Conservation (phyloP, 2,329 filamentous ascomycete genomes). For the Botrytis paeoniae region DNA sequence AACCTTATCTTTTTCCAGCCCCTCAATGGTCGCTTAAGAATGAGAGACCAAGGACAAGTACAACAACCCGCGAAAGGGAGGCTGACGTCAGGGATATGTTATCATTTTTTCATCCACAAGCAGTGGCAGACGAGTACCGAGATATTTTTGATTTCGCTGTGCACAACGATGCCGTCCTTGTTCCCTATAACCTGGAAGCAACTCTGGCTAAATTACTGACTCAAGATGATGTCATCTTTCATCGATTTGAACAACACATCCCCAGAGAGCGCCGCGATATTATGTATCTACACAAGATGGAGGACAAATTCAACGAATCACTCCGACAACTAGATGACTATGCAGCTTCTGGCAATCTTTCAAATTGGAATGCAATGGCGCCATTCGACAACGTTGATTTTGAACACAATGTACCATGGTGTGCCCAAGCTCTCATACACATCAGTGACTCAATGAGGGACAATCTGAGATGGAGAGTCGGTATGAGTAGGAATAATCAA, state of each 20-base stretch:
- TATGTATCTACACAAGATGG: constrained; percentile 33
- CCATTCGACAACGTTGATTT: constrained; percentile 7
- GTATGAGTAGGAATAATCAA: constrained; percentile 24
- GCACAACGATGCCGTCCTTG: constrained; percentile 23
- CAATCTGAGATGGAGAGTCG: constrained; percentile 24
- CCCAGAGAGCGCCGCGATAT: constrained; percentile 28
- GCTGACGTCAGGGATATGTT: constrained; percentile 33
- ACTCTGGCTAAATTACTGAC: constrained; percentile 33
- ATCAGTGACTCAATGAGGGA: constrained; percentile 32
- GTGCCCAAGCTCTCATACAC: constrained; percentile 29
- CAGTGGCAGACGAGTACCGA: constrained; percentile 29
- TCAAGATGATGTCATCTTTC: constrained; percentile 30
- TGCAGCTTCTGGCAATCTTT: constrained; percentile 26
- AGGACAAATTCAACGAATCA: constrained; percentile 26
- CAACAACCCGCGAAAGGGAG: constrained; percentile 22
- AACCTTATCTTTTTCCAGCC: constrained; percentile 24
- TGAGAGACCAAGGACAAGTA: constrained; percentile 10
- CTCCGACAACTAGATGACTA: constrained; percentile 30
- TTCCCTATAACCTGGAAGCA: constrained; percentile 30
- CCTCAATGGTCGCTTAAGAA: constrained; percentile 33
- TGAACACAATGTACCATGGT: constrained; percentile 31
- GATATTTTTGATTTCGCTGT: constrained; percentile 32
- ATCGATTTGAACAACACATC: constrained; percentile 30
- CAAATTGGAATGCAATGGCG: constrained; percentile 19
- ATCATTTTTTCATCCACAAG: constrained; percentile 30